Evolutionary conservation across 441 rosid species (phyloP).

Genomic region (Euphorbia celastroides): DNA sequence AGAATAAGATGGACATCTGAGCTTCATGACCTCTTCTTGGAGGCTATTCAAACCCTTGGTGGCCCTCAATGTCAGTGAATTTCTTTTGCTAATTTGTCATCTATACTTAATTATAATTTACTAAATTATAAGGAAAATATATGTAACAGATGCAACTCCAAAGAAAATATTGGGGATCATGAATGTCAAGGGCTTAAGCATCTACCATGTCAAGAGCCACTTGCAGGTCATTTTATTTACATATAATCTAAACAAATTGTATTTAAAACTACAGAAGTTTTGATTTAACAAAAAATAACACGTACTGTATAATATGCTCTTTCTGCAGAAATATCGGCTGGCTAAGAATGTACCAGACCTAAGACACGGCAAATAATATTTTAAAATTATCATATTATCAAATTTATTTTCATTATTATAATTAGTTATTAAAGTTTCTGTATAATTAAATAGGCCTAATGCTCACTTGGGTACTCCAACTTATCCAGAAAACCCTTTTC

Average conservation of each 20-base stretch:
- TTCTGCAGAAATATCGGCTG: constrained; percentile 31
- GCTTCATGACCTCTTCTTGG: constrained; percentile 37
- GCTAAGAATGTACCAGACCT: constrained; percentile 21
- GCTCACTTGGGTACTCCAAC: too few species aligned
- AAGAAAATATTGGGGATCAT: constrained; percentile 29
- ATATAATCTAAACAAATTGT: too few species aligned
- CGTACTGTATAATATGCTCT: background rate
- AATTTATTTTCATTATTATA: background rate
- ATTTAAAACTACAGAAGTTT: too few species aligned
- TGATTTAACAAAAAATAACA: background rate
- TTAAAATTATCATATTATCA: too few species aligned
- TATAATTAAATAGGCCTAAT: too few species aligned
- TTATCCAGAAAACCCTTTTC: too few species aligned
- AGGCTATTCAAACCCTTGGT: constrained; percentile 36
- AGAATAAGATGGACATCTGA: constrained; percentile 36
- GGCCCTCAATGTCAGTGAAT: constrained; percentile 31
- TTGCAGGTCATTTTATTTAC: constrained; percentile 26
- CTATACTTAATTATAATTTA: background rate
- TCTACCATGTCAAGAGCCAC: constrained; percentile 41
- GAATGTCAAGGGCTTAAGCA: constrained; percentile 28
- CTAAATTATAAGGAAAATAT: background rate
- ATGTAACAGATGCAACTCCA: constrained; percentile 30
- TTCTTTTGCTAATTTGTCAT: background rate
- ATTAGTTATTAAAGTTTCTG: too few species aligned
- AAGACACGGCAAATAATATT: constrained; percentile 19